Evolutionary conservation across 139 green algal species (phyloP), one percentile per base, ranked within the genome.

Genomic region (Chlamydomonas sphaeroides): DNA sequence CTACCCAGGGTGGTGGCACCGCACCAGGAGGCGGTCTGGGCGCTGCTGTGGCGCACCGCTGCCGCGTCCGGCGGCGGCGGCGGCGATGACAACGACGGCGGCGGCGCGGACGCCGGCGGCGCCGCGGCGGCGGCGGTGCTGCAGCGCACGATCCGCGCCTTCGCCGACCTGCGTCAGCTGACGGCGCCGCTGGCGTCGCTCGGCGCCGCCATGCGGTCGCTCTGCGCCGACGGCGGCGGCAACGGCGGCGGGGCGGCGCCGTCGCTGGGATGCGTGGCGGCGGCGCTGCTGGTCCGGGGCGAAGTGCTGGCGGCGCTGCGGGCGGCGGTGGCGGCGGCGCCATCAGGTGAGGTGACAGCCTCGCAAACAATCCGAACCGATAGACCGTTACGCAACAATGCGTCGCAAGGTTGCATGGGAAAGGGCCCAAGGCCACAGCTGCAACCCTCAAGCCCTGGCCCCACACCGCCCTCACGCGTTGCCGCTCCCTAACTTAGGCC

Each of bases 131-230:
- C 57, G 3, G 68, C 57, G 5, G 56, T 77, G 25, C 68, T 77
- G 11, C 56, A 79, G 33, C 65, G 66, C 32, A 38, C 49, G 38
- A 23, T 86, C n/a, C 67, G 57, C 0, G 80, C 80, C 30, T 86
- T 75, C 56, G 28, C 80, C 30, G 80, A 86, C 0, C 80, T 86
- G 30, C 41, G 80, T 5, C 80, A 86, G 80, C 69, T 86, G 69
- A n/a, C 56, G 32, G 1, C 57, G 32, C 80, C 80, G 33, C 69
- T 86, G 6, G 33, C 53, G n/a, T 74, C 80, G 0, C 61, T 86
- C 25, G 39, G 65, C 10, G 25, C 45, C 1, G 69, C 80, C 3
- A 51, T 86, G 69, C 39, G 51, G 14, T 51, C 41, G 8, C 14
- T 71, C 2, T 62, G 11, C 45, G 10, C 45, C 32, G 68, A 32